Evolutionary conservation across 2,329 filamentous ascomycete genomes (phyloP).

Genomic region (Cercospora zeae-maydis): DNA sequence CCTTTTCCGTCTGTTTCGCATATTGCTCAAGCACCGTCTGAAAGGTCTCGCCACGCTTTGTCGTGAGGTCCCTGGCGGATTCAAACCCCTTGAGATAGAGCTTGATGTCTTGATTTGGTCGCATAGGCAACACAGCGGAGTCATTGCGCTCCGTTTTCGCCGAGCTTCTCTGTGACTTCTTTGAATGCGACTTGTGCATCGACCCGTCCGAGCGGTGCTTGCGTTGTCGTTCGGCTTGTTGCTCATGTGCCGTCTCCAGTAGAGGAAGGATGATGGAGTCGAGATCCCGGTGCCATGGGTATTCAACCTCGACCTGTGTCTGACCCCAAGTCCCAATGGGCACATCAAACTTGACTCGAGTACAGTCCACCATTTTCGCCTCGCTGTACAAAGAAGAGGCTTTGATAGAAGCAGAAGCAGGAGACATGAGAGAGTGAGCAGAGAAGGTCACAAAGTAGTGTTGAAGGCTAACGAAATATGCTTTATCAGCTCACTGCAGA

Average conservation of each 20-base stretch:
- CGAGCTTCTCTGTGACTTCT: not conserved
- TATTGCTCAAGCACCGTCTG: conserved; percentile 13
- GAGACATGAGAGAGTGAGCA: not conserved
- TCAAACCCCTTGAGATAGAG: conserved; percentile 16
- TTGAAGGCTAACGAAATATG: not conserved
- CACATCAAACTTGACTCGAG: conserved; percentile 17
- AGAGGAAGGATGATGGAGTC: conserved; percentile 17
- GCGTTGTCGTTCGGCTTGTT: conserved; percentile 14
- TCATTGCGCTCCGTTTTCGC: not conserved
- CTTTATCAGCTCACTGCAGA: not conserved
- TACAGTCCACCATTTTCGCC: conserved; percentile 10
- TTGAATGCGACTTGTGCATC: conserved; percentile 5
- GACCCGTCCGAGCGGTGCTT: conserved; percentile 9
- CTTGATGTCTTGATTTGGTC: conserved; percentile 17
- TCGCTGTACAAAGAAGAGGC: conserved; percentile 9
- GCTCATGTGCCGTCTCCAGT: conserved; percentile 15
- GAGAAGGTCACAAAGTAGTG: not conserved
- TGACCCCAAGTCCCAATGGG: conserved; percentile 17
- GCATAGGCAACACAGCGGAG: not conserved
- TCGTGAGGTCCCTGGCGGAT: conserved; percentile 12
- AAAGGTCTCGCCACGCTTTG: conserved; percentile 14
- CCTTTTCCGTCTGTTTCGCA: conserved; percentile 14
- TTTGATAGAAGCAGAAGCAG: conserved; percentile 6
- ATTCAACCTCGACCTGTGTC: conserved; percentile 18
- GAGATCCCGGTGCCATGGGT: conserved; percentile 18